A percentile compares a stretch with the other conserved stretches of the same genome.
phyloP scores from a whole-genome alignment of 225 moss, liverwort and hornwort genomes.

The Rhytidiadelphus loreus region DNA sequence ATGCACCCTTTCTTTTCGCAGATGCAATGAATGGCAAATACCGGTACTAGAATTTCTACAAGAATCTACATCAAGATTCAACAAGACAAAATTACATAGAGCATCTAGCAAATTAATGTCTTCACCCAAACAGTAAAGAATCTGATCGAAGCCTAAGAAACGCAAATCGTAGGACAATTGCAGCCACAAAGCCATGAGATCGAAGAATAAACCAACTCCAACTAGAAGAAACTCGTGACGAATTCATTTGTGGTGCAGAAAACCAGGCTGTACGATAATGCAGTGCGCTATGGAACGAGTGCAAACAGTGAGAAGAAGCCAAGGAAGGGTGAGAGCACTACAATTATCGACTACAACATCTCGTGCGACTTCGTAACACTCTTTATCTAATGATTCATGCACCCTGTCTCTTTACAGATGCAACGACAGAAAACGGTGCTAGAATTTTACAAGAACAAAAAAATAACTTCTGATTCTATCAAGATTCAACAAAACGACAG shows the following conservation, averaged over 20 bases:
- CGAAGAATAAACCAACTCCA: not conserved
- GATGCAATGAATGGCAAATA: not conserved
- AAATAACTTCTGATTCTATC: not conserved
- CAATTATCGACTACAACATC: not conserved
- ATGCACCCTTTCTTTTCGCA: too few species aligned
- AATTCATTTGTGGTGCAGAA: not conserved
- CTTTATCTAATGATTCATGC: not conserved
- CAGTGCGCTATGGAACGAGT: not conserved
- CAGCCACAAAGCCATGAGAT: not conserved
- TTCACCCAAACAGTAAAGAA: not conserved
- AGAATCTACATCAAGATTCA: not conserved
- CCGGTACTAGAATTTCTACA: not conserved
- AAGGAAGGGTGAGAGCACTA: not conserved
- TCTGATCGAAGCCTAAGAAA: not conserved
- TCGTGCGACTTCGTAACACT: not conserved
- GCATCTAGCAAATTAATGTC: not conserved
- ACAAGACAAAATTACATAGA: not conserved
- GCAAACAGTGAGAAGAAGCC: not conserved
- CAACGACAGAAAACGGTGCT: not conserved
- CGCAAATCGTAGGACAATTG: not conserved
- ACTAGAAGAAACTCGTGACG: not conserved
- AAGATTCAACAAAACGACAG: not conserved
- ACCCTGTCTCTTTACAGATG: not conserved
- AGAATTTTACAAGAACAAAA: not conserved
- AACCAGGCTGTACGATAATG: not conserved